These are phyloP conservation scores for Lactarius sanguifluus DNA, from an alignment of 768 basidiomycete genomes.

Conservation along the genomic window DNA sequence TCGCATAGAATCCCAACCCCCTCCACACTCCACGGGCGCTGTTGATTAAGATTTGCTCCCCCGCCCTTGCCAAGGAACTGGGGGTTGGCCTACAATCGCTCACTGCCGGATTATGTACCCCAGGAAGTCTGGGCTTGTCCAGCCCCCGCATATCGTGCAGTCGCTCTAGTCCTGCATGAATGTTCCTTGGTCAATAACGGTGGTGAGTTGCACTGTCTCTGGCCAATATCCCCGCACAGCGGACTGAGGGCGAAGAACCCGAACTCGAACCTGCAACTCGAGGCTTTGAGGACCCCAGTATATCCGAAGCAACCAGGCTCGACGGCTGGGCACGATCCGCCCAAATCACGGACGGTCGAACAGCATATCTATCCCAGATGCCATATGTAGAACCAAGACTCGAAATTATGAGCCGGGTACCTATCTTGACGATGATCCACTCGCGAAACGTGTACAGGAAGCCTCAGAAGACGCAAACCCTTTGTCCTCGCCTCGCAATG, in stretches of 20 bases:
- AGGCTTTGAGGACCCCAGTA: not conserved
- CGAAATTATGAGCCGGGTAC: constrained; percentile 16
- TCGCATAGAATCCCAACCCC: not conserved
- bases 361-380: constrained; percentile 8
- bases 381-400: constrained; percentile 16
- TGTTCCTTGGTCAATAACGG: not conserved
- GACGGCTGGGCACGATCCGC: constrained; percentile 1
- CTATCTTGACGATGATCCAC: constrained; percentile 24
- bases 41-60: not conserved
- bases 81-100: not conserved
- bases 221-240: constrained; percentile 14
- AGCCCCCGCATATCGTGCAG: not conserved
- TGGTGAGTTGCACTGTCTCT: not conserved
- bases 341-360: constrained; percentile 1
- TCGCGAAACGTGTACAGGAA: constrained; percentile 20
- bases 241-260: constrained; percentile 9
- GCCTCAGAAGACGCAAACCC: constrained; percentile 14
- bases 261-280: not conserved
- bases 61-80: not conserved
- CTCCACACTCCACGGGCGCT: not conserved
- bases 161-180: constrained; percentile 4
- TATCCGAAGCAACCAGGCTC: not conserved
- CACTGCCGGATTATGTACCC: not conserved
- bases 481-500: constrained; percentile 11
- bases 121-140: constrained; percentile 7